These are phyloP conservation scores for Peterozyma toletana DNA, from an alignment of 805 yeast species.

Conservation along the genomic window DNA sequence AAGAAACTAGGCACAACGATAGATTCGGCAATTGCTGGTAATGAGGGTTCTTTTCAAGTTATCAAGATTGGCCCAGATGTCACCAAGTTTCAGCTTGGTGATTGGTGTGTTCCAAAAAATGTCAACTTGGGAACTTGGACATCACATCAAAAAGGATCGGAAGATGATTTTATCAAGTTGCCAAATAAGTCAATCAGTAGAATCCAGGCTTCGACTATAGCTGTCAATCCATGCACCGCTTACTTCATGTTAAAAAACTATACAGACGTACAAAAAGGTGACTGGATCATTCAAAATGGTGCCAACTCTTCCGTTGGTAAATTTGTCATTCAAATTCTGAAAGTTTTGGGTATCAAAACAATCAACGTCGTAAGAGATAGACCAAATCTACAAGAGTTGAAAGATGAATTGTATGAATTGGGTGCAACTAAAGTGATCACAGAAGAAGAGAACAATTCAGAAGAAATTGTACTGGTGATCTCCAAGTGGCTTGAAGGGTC, in stretches of 20 bases:
- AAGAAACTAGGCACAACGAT: constrained; percentile 45
- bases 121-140: constrained; percentile 93
- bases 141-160: constrained; percentile 55
- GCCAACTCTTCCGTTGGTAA: constrained; percentile 94
- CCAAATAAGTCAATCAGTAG: constrained; percentile 42
- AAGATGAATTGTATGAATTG: constrained; percentile 42
- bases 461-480: constrained; percentile 54
- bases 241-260: constrained; percentile 76
- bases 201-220: constrained; percentile 75
- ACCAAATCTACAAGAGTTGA: constrained; percentile 55
- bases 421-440: constrained; percentile 93
- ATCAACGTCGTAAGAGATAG: constrained; percentile 84
- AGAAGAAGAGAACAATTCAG: constrained; percentile 71
- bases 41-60: constrained; percentile 88
- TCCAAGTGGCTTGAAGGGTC: constrained; percentile 43
- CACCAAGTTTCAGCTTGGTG: constrained; percentile 48
- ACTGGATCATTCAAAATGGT: constrained; percentile 94
- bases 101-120: constrained; percentile 75
- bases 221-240: constrained; percentile 91
- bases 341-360: constrained; percentile 71
- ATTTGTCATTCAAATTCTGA: constrained; percentile 82
- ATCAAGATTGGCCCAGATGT: constrained; percentile 56
- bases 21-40: constrained; percentile 83
- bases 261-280: constrained; percentile 52
- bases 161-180: constrained; percentile 47